Conservation (phyloP, 1,139 yeast genomes). For the Meyerozyma athensensis region DNA sequence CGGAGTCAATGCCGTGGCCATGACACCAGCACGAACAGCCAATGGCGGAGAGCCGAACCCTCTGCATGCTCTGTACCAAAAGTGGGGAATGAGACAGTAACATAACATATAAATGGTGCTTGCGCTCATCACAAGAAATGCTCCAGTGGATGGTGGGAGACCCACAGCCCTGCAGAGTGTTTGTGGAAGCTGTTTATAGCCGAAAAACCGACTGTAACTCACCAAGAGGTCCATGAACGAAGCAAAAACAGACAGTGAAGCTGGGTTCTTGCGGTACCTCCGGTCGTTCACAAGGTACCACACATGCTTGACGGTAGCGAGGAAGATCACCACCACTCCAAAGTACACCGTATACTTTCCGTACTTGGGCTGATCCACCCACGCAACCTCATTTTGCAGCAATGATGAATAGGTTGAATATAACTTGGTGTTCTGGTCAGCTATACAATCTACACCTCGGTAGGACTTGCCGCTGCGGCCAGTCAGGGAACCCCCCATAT, state of each 20-base stretch:
- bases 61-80: constrained; percentile 51
- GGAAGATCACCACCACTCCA: constrained; percentile 31
- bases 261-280: constrained; percentile 16
- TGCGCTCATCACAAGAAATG: constrained; percentile 33
- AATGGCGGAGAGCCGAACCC: constrained; percentile 68
- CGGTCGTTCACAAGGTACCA: constrained; percentile 34
- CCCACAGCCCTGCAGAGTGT: constrained; percentile 34
- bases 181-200: constrained; percentile 46
- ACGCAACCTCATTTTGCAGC: constrained; percentile 39
- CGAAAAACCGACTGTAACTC: constrained; percentile 42
- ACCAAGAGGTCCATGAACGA: constrained; percentile 25
- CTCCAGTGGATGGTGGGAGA: constrained; percentile 50
- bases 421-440: constrained; percentile 26
- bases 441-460: constrained; percentile 45
- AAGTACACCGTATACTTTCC: constrained; percentile 46
- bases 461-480: constrained; percentile 9
- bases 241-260: constrained; percentile 6
- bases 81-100: constrained; percentile 45
- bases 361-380: constrained; percentile 36
- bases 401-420: constrained; percentile 19
- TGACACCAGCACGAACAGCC: constrained; percentile 50
- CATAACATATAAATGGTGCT: constrained; percentile 44
- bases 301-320: constrained; percentile 36
- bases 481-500: not conserved
- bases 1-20: constrained; percentile 51